Percentiles rank a stretch among this genome's conserved stretches.
Evolutionary conservation across 768 basidiomycete species (phyloP).

Genomic region (Mycena kentingensis): DNA sequence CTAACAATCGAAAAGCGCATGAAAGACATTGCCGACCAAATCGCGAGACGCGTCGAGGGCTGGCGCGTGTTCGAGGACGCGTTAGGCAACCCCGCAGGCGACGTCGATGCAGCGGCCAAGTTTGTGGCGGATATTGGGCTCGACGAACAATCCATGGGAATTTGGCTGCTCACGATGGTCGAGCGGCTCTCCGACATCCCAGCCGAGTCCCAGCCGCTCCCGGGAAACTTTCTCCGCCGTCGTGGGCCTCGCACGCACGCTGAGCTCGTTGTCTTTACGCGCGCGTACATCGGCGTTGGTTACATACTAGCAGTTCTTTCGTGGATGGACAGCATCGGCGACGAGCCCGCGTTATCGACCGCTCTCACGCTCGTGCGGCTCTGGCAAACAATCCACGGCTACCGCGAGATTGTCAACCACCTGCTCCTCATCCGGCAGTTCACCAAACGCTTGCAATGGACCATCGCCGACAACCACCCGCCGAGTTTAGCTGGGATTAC

Average conservation of each 20-base stretch:
- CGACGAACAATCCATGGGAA: slow-evolving; percentile 70
- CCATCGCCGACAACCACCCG: slow-evolving; percentile 60
- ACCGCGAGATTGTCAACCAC: slow-evolving; percentile 78
- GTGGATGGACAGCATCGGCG: slow-evolving; percentile 78
- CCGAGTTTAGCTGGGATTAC: slow-evolving; percentile 66
- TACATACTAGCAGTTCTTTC: slow-evolving; percentile 71
- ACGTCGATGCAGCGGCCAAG: slow-evolving; percentile 49
- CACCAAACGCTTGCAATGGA: slow-evolving; percentile 71
- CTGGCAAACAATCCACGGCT: slow-evolving; percentile 71
- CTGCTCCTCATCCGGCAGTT: slow-evolving; percentile 72
- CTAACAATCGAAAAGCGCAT: slow-evolving; percentile 41
- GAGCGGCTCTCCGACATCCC: slow-evolving; percentile 52
- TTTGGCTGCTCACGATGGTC: slow-evolving; percentile 72
- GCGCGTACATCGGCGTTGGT: slow-evolving; percentile 68
- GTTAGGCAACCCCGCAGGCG: slow-evolving; percentile 52
- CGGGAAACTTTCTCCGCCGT: slow-evolving; percentile 23
- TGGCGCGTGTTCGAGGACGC: slow-evolving; percentile 68
- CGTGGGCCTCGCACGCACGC: slow-evolving; percentile 41
- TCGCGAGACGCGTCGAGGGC: slow-evolving; percentile 52
- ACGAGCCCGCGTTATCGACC: slow-evolving; percentile 65
- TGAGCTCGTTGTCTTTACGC: slow-evolving; percentile 64
- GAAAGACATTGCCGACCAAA: slow-evolving; percentile 47
- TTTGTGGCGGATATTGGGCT: slow-evolving; percentile 62
- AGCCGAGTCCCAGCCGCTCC: slow-evolving; percentile 43
- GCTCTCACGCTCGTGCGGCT: slow-evolving; percentile 60